These are phyloP conservation scores for Trichoderma gamsii DNA, from an alignment of 495 filamentous ascomycete species.

Conservation along the genomic window DNA sequence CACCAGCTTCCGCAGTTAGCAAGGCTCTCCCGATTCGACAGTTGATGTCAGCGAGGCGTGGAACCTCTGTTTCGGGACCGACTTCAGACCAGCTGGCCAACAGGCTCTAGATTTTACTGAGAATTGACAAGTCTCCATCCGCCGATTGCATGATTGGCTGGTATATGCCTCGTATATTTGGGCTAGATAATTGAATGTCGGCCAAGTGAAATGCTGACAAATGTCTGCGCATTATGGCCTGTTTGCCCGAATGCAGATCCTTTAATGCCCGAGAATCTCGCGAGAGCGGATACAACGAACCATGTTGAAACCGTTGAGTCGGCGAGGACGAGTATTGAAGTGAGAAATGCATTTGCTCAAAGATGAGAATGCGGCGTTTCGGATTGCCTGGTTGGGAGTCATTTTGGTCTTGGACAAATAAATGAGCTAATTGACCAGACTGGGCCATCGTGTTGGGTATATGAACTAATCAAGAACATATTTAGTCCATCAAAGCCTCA, in stretches of 20 bases:
- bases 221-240: slow-evolving; percentile 15
- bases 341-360: too few species aligned
- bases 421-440: too few species aligned
- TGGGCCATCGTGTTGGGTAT: too few species aligned
- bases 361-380: too few species aligned
- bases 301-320: neutral
- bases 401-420: too few species aligned
- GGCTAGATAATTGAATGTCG: neutral
- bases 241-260: slow-evolving; percentile 13
- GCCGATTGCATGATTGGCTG: neutral
- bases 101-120: neutral
- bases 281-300: neutral
- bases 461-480: too few species aligned
- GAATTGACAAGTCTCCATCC: neutral
- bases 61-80: neutral
- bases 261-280: neutral
- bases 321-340: neutral
- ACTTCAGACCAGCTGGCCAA: neutral
- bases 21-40: neutral
- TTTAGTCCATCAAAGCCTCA: too few species aligned
- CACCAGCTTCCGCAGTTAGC: slow-evolving; percentile 6
- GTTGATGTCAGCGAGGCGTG: slow-evolving; percentile 4
- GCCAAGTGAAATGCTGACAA: slow-evolving; percentile 1
- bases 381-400: too few species aligned
- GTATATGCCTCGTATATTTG: neutral